These are phyloP conservation scores for Verticillium alfalfae DNA, from an alignment of 2,329 filamentous ascomycete species.

Conservation along the genomic window DNA sequence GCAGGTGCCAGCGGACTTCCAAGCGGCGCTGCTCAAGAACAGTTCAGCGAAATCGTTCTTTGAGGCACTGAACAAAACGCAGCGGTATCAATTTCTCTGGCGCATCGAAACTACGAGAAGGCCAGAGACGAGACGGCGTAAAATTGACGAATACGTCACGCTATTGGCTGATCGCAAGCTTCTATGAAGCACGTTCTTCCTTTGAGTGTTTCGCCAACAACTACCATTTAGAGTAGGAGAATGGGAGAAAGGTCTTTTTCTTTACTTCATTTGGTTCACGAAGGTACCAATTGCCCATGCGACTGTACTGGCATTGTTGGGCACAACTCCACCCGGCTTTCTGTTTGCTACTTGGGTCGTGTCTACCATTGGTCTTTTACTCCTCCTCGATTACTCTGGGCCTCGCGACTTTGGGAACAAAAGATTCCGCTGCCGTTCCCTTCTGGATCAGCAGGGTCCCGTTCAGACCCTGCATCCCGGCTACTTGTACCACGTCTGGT, in stretches of 20 bases:
- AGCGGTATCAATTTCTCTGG: conserved; percentile 39
- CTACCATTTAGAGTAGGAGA: too few relatives aligned
- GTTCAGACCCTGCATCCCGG: background rate
- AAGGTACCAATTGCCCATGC: too few relatives aligned
- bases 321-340: too few relatives aligned
- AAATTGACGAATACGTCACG: background rate
- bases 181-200: background rate
- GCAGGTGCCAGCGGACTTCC: conserved; percentile 43
- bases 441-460: background rate
- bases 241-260: too few relatives aligned
- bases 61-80: conserved; percentile 33
- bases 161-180: background rate
- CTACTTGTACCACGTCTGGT: background rate
- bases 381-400: too few relatives aligned
- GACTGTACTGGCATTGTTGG: too few relatives aligned
- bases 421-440: too few relatives aligned
- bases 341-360: too few relatives aligned
- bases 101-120: conserved; percentile 35
- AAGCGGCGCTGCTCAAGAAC: conserved; percentile 30
- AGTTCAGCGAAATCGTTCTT: conserved; percentile 31
- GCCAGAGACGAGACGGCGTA: conserved; percentile 21
- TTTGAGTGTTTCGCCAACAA: too few relatives aligned
- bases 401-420: too few relatives aligned
- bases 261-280: too few relatives aligned
- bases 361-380: too few relatives aligned